Base-by-base conservation (phyloP, 768 basidiomycete species). In the Auriculariales sp. region DNA sequence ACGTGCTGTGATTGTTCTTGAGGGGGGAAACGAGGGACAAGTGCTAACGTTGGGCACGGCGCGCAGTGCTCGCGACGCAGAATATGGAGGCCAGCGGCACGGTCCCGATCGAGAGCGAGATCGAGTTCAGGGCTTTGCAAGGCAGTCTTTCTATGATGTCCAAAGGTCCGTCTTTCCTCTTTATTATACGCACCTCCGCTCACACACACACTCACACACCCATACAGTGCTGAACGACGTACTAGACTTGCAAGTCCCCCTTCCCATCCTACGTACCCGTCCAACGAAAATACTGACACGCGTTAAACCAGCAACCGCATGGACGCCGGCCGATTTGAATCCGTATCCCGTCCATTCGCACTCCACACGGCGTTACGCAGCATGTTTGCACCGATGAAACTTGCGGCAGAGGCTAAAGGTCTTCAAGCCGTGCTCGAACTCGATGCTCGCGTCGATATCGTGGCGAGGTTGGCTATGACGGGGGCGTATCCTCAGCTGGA, bases 61-160 rank as follows among this genome's bases (percentile, higher is more conserved):
- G 24, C 48, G 24, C 47, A 70, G 67, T 92, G 12, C 69, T 94
- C 46, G 89, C 92, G 1, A 83, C 93, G 15, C 92, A 95, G 66
- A 94, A 97, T 59, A 81, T 94, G 75, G 81, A 85, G 53, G 88
- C 86, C 1, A 78, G 78, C 1, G 78, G 82, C 6, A 74, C 76
- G 1, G 74, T 94, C 39, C 72, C 74, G 2, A 79, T 76, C 55
- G 77, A 81, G 31, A 83, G 91, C 58, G 80, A 84, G 53, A 79
- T 93, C 50, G 91, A 95, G 68, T 91, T 92, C 59, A 80, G 79
- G 57, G 92, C 87, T 4, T 71, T 92, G 15, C 78, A 79, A 56
- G 84, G 84, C 2, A 84, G 81, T 57, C 64, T 92, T 46, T 80
- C 77, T 50, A 87, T 88, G 82, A 92, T 92, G 91, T 79, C 80